Conservation (phyloP, 2,329 filamentous ascomycete species). For the Cytospora chrysosperma region DNA sequence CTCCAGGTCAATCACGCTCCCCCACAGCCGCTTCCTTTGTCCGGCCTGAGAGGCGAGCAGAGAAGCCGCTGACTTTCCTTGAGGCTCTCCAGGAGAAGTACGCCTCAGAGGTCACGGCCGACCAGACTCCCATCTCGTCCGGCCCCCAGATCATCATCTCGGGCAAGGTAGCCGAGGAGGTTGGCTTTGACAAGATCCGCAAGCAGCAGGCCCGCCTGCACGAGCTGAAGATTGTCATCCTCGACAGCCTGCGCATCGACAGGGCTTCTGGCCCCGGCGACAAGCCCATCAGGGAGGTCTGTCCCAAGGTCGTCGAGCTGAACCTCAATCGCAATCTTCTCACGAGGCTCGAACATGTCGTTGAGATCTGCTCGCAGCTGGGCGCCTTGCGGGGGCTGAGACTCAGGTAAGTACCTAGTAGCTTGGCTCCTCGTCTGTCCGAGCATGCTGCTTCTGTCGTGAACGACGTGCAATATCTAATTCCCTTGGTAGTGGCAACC, state of each 20-base stretch:
- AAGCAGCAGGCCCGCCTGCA: constrained; percentile 73
- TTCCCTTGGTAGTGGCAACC: constrained; percentile 64
- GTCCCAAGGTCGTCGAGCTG: constrained; percentile 70
- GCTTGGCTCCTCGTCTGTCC: constrained; percentile 8
- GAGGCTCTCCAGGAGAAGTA: constrained; percentile 84
- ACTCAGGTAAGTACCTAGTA: constrained; percentile 62
- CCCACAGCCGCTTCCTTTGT: constrained; percentile 83
- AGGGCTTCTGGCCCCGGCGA: constrained; percentile 36
- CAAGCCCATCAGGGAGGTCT: constrained; percentile 48
- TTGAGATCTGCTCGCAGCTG: constrained; percentile 69
- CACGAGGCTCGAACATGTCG: constrained; percentile 63
- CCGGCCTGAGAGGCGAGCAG: constrained; percentile 69
- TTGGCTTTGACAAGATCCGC: constrained; percentile 92
- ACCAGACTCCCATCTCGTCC: constrained; percentile 30
- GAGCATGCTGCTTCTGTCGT: not conserved
- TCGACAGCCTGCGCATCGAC: constrained; percentile 71
- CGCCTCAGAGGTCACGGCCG: constrained; percentile 54
- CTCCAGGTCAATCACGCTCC: constrained; percentile 57
- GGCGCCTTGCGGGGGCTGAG: constrained; percentile 64
- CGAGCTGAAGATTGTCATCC: constrained; percentile 75
- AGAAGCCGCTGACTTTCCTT: constrained; percentile 70
- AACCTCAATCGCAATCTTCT: constrained; percentile 86
- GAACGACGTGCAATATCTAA: constrained; percentile 24
- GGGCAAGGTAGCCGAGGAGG: constrained; percentile 85
- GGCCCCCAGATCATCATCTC: constrained; percentile 64